Evolutionary conservation across 2,329 filamentous ascomycete species (phyloP).

Genomic region (Epichloe sylvatica): DNA sequence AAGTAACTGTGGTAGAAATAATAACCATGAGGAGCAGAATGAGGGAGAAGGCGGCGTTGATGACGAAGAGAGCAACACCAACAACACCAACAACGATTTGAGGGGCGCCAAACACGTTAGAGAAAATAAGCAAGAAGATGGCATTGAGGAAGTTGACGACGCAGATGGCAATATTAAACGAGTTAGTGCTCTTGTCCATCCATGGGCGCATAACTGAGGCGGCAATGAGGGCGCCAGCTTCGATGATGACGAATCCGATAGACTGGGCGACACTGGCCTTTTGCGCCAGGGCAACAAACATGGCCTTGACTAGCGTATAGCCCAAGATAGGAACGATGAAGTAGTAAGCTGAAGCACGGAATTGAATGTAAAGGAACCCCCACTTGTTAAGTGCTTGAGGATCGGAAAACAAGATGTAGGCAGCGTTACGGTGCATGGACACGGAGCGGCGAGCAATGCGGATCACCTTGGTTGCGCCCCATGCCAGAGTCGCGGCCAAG

Average conservation of each 20-base stretch:
- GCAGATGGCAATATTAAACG: conserved; percentile 87
- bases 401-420: conserved; percentile 93
- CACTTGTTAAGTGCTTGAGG: conserved; percentile 91
- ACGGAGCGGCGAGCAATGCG: conserved; percentile 79
- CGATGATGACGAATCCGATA: conserved; percentile 68
- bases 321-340: conserved; percentile 69
- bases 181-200: conserved; percentile 98
- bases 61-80: conserved; percentile 76
- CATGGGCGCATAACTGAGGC: conserved; percentile 75
- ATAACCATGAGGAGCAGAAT: conserved; percentile 70
- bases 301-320: conserved; percentile 74
- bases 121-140: conserved; percentile 81
- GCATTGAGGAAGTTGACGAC: conserved; percentile 83
- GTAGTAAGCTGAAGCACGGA: conserved; percentile 90
- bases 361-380: conserved; percentile 96
- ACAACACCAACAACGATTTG: conserved; percentile 74
- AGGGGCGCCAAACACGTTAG: conserved; percentile 72
- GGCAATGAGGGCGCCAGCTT: conserved; percentile 62
- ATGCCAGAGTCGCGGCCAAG: conserved; percentile 62
- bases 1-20: conserved; percentile 48
- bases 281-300: conserved; percentile 79
- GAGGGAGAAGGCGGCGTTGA: conserved; percentile 72
- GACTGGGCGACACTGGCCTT: conserved; percentile 58
- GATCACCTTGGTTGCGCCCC: conserved; percentile 84
- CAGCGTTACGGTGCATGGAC: conserved; percentile 85